Percentiles rank a stretch among this genome's conserved stretches.
These are phyloP conservation scores for Melanogaster broomeanus DNA, from an alignment of 768 basidiomycete species.

Conservation along the genomic window DNA sequence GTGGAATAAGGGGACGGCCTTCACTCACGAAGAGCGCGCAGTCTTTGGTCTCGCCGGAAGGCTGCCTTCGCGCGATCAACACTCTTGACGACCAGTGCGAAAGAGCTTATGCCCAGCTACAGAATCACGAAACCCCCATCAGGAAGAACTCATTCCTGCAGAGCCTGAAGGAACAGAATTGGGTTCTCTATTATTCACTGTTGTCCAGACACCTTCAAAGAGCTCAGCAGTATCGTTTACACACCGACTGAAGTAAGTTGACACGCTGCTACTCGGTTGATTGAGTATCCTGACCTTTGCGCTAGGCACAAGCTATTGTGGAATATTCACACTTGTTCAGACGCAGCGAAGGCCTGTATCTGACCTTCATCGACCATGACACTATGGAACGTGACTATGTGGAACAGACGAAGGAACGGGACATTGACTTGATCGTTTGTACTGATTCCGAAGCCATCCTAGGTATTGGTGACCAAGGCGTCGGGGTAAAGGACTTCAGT, in stretches of 20 bases:
- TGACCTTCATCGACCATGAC: conserved; percentile 61
- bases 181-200: conserved; percentile 78
- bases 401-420: conserved; percentile 57
- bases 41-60: conserved; percentile 63
- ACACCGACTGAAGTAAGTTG: conserved; percentile 72
- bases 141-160: conserved; percentile 77
- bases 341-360: conserved; percentile 73
- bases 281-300: background rate
- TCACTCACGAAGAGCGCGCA: conserved; percentile 65
- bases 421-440: conserved; percentile 79
- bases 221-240: conserved; percentile 69
- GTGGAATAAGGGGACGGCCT: conserved; percentile 82
- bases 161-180: conserved; percentile 77
- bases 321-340: conserved; percentile 86
- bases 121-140: conserved; percentile 37
- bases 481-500: conserved; percentile 47
- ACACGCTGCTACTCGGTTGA: background rate
- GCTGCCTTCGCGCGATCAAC: conserved; percentile 52
- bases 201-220: conserved; percentile 56
- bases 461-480: conserved; percentile 76
- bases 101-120: conserved; percentile 70
- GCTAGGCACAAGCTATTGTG: conserved; percentile 75
- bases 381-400: conserved; percentile 78
- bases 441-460: conserved; percentile 87
- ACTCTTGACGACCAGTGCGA: conserved; percentile 75